A percentile compares a stretch with the other conserved stretches of the same genome.
phyloP scores from a whole-genome alignment of 352 stramenopile genomes.

The Phytophthora fragariae region DNA sequence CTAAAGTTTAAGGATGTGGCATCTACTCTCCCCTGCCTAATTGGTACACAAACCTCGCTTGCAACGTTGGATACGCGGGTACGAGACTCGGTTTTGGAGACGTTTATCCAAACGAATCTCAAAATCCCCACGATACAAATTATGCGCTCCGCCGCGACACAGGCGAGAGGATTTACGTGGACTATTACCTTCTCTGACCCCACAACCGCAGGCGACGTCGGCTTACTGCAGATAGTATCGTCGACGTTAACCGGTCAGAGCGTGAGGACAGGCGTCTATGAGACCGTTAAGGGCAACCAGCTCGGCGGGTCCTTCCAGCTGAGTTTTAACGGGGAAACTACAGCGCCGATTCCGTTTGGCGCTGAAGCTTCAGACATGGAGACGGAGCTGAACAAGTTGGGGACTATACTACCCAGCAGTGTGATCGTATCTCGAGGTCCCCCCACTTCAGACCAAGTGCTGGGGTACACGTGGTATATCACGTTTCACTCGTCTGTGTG shows the following conservation, averaged over 20 bases:
- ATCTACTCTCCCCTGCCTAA: constrained; percentile 30
- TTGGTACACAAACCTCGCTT: constrained; percentile 52
- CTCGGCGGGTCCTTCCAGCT: constrained; percentile 93
- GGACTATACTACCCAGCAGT: constrained; percentile 91
- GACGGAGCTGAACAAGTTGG: constrained; percentile 92
- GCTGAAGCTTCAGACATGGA: constrained; percentile 85
- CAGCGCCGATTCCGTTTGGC: constrained; percentile 89
- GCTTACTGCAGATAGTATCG: background rate
- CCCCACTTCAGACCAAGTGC: constrained; percentile 69
- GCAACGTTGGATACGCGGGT: constrained; percentile 35
- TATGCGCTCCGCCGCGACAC: constrained; percentile 63
- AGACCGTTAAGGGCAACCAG: constrained; percentile 87
- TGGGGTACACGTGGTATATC: constrained; percentile 91
- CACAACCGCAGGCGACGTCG: constrained; percentile 86
- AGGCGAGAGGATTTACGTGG: constrained; percentile 83
- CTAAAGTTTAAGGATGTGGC: constrained; percentile 64
- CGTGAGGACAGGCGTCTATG: constrained; percentile 59
- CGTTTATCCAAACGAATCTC: constrained; percentile 57
- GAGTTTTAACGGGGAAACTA: constrained; percentile 93
- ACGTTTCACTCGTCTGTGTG: constrained; percentile 95
- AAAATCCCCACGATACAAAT: constrained; percentile 54
- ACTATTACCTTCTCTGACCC: constrained; percentile 73
- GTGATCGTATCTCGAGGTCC: constrained; percentile 83
- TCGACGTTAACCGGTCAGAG: constrained; percentile 16
- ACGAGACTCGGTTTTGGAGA: constrained; percentile 45